Conservation (phyloP, 306 rosid genomes). For the Malus fusca region DNA sequence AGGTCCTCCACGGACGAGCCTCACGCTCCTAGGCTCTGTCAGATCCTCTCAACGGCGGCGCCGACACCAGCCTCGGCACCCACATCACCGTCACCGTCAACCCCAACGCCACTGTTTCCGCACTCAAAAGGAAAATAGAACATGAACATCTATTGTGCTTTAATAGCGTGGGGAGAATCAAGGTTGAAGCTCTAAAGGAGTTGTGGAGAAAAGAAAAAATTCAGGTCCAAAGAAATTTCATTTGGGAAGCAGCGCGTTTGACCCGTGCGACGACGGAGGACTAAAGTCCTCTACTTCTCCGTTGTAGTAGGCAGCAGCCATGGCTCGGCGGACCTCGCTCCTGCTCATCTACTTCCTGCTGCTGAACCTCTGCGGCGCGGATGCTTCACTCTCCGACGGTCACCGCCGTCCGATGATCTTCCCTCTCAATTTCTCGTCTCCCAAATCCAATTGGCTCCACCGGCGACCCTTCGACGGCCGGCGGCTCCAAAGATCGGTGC, state of each 20-base stretch:
- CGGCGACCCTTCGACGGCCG: conserved; percentile 27
- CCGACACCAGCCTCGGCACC: no score
- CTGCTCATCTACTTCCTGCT: conserved; percentile 1
- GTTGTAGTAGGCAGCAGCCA: conserved; percentile 4
- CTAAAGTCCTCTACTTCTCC: conserved; percentile 25
- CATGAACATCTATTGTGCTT: no score
- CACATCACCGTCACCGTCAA: no score
- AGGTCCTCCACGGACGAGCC: no score
- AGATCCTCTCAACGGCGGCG: no score
- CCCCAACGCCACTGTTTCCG: no score
- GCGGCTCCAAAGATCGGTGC: conserved; percentile 26
- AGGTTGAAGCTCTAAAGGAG: no score
- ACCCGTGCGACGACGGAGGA: conserved; percentile 12
- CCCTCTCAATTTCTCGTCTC: conserved; percentile 29
- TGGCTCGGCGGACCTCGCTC: conserved; percentile 14
- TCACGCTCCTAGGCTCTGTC: no score
- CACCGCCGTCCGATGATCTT: conserved; percentile 32
- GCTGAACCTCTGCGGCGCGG: neutral
- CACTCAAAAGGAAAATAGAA: no score
- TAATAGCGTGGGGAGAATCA: no score
- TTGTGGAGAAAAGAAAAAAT: neutral
- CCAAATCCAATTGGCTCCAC: conserved; percentile 5
- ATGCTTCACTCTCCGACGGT: conserved; percentile 6
- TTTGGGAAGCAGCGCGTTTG: neutral
- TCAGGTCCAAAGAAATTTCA: neutral